Base-by-base conservation (phyloP, 352 stramenopile species). In the Phytophthora crassamura region DNA sequence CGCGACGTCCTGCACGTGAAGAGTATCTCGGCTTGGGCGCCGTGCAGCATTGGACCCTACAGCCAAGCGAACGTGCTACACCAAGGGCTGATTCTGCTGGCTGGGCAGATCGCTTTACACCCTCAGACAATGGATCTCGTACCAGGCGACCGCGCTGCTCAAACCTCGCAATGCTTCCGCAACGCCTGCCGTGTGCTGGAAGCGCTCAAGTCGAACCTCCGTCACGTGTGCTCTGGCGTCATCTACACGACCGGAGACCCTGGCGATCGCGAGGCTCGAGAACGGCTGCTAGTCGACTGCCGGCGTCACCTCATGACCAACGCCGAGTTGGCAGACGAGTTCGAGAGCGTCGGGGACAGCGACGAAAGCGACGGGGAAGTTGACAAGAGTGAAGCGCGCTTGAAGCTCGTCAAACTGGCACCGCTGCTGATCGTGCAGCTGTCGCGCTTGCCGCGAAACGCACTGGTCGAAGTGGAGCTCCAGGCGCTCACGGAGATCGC, bases 1-100 rank as follows among this genome's bases (percentile, higher is more conserved):
- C 81, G 86, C 30, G 82, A 98, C 52, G 94, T 98, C 46, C 74
- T 99, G 18, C 96, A 99, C 54, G 93, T 99, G 14, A 93, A 98
- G 72, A 99, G 97, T 57, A 90, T 99, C 47, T 99, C 93, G 4
- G 69, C 88, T 18, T 99, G 97, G 97, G 98, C 97, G 5, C 98
- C 98, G 0, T 93, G 98, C 35, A 99, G 97, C 81, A 99, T 99
- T 61, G 98, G 98, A 2, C 98, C 98, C 3, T 99, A 99, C 80
- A 98, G 93, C 63, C 98, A 99, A 84, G 94, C 95, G 22, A 99
- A 99, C 77, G 88, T 93, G 14, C 64, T 99, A 6, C 80, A 95
- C 57, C 84, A 83, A 35, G 84, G 84, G 5, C 67, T 99, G n/a
- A 91, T 98, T 30, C 86, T 99, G 38, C 50, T 99, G 12, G 97